Percentiles rank a stretch among this genome's conserved stretches.
Conservation (phyloP, 169 alveolate genomes). For the Eimeria sp. region DNA sequence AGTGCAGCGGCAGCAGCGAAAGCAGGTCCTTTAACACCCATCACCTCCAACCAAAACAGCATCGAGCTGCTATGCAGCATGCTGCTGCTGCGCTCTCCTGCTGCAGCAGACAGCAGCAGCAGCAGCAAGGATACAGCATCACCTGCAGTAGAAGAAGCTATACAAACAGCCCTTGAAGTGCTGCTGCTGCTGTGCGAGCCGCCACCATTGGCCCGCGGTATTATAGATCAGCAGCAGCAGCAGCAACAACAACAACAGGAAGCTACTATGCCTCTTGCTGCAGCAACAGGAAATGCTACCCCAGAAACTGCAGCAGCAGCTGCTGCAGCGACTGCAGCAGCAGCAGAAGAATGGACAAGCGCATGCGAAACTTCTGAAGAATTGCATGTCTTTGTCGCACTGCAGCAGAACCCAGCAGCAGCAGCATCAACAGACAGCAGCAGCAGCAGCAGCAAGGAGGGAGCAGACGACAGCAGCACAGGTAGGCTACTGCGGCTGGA, state of each 20-base stretch:
- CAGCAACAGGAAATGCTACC: not conserved
- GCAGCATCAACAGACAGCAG: constrained; percentile 33
- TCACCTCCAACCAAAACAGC: not conserved
- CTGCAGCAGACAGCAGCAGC: constrained; percentile 35
- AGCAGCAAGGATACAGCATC: not conserved
- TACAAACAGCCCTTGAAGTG: constrained; percentile 38
- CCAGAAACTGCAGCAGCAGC: too few species aligned
- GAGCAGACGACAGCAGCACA: not conserved
- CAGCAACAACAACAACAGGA: constrained; percentile 50
- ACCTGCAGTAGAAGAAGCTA: constrained; percentile 10
- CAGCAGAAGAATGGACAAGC: constrained; percentile 43
- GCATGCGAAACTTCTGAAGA: constrained; percentile 44
- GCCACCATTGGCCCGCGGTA: not conserved
- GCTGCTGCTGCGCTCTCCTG: constrained; percentile 52
- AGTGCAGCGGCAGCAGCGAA: constrained; percentile 34
- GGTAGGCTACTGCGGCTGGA: not conserved
- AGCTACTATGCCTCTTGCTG: not conserved
- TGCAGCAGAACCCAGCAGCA: constrained; percentile 44
- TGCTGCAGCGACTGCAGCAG: constrained; percentile 10
- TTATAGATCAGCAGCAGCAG: constrained; percentile 46
- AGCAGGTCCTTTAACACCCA: constrained; percentile 11
- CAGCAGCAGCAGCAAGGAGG: constrained; percentile 28
- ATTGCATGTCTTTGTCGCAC: constrained; percentile 29
- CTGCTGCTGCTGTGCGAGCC: constrained; percentile 65
- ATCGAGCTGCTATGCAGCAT: constrained; percentile 34